Evolutionary conservation across 2,329 filamentous ascomycete genomes (phyloP).

Genomic region (Monosporascus sp.): DNA sequence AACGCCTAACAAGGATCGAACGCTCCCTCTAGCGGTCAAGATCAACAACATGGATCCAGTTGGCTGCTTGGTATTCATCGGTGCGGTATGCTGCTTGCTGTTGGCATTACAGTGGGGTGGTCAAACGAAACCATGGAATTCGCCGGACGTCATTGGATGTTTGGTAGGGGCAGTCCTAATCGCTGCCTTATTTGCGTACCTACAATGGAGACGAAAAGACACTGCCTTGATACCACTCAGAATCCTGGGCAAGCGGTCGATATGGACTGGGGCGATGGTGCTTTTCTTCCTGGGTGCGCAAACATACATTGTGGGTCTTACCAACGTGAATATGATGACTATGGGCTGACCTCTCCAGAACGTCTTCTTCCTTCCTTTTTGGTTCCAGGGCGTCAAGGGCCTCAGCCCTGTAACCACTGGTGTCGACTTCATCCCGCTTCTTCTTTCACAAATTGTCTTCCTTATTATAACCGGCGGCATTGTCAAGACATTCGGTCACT

Average conservation of each 20-base stretch:
- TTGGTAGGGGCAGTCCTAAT: constrained; percentile 5
- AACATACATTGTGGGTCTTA: neutral
- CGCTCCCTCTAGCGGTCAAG: constrained; percentile 1
- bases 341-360: constrained; percentile 1
- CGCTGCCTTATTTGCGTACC: neutral
- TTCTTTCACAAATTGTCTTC: constrained; percentile 3
- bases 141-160: constrained; percentile 3
- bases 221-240: constrained; percentile 7
- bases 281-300: constrained; percentile 2
- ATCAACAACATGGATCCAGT: constrained; percentile 11
- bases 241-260: constrained; percentile 6
- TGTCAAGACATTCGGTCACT: neutral
- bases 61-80: constrained; percentile 8
- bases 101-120: constrained; percentile 40
- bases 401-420: constrained; percentile 7
- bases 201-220: constrained; percentile 3
- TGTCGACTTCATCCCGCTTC: constrained; percentile 5
- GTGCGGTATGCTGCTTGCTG: constrained; percentile 33
- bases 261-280: constrained; percentile 4
- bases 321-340: neutral
- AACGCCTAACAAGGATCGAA: neutral
- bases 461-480: constrained; percentile 3
- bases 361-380: constrained; percentile 11
- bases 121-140: constrained; percentile 23
- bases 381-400: constrained; percentile 9